These are phyloP conservation scores for Eucalyptus regnans DNA, from an alignment of 345 rosid genomes.

Conservation along the genomic window DNA sequence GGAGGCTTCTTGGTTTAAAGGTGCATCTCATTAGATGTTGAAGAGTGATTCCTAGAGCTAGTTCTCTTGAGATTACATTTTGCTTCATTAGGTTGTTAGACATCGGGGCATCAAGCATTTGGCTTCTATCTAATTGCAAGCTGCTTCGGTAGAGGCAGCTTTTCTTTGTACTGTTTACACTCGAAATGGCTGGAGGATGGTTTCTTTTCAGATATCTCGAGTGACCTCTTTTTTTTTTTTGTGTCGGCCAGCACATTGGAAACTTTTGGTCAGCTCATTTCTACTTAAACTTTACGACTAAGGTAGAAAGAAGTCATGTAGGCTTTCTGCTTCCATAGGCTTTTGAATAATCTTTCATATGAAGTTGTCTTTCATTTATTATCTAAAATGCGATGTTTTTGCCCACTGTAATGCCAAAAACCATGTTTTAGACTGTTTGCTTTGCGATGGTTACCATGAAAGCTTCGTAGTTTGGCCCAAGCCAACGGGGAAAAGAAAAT, in stretches of 20 bases:
- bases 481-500: not conserved
- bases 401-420: not conserved
- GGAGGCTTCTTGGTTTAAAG: not conserved
- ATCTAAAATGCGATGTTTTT: not conserved
- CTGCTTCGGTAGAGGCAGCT: not conserved
- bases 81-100: not conserved
- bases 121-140: not conserved
- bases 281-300: not conserved
- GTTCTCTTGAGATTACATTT: not conserved
- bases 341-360: not conserved
- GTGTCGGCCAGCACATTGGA: not conserved
- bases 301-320: not conserved
- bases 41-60: not conserved
- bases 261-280: not conserved
- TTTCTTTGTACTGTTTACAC: not conserved
- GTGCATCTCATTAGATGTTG: not conserved
- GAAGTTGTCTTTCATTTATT: not conserved
- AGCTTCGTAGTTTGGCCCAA: not conserved
- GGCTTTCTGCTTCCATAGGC: not conserved
- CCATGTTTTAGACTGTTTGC: not conserved
- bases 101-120: not conserved
- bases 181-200: not conserved
- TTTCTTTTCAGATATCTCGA: not conserved
- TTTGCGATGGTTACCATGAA: not conserved
- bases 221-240: not conserved